phyloP scores from a whole-genome alignment of 768 basidiomycete genomes.

The Suillus sp. region DNA sequence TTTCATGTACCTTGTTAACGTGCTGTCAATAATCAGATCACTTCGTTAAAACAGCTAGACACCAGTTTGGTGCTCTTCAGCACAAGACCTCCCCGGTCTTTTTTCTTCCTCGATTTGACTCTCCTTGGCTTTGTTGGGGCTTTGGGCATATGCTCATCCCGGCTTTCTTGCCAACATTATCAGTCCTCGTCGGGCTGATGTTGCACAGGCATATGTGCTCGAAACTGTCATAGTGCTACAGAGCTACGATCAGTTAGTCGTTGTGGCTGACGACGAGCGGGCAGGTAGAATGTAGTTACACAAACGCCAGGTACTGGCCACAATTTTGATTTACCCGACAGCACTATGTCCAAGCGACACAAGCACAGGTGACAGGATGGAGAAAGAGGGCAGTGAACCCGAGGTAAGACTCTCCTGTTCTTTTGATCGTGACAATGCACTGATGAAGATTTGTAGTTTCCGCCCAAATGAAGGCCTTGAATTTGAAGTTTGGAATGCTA shows the following conservation, averaged over 20 bases:
- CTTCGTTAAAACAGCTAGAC: slow-evolving; percentile 49
- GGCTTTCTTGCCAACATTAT: slow-evolving; percentile 50
- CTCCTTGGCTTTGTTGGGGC: slow-evolving; percentile 53
- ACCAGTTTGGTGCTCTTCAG: slow-evolving; percentile 74
- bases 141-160: slow-evolving; percentile 62
- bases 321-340: slow-evolving; percentile 26
- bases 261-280: slow-evolving; percentile 76
- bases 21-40: neutral
- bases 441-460: slow-evolving; percentile 49
- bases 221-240: slow-evolving; percentile 49
- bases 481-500: slow-evolving; percentile 62
- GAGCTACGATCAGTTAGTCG: slow-evolving; percentile 62
- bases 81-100: slow-evolving; percentile 73
- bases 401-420: slow-evolving; percentile 47
- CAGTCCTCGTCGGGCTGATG: slow-evolving; percentile 55
- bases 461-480: slow-evolving; percentile 66
- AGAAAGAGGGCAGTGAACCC: slow-evolving; percentile 72
- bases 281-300: slow-evolving; percentile 37
- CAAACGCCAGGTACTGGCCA: slow-evolving; percentile 5
- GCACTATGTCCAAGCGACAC: slow-evolving; percentile 77
- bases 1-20: neutral
- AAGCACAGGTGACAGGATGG: too few relatives aligned
- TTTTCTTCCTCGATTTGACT: slow-evolving; percentile 62
- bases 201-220: slow-evolving; percentile 65
- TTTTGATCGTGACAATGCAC: slow-evolving; percentile 15